Base-by-base conservation (phyloP, 768 basidiomycete species). In the Boletus sensibilis region DNA sequence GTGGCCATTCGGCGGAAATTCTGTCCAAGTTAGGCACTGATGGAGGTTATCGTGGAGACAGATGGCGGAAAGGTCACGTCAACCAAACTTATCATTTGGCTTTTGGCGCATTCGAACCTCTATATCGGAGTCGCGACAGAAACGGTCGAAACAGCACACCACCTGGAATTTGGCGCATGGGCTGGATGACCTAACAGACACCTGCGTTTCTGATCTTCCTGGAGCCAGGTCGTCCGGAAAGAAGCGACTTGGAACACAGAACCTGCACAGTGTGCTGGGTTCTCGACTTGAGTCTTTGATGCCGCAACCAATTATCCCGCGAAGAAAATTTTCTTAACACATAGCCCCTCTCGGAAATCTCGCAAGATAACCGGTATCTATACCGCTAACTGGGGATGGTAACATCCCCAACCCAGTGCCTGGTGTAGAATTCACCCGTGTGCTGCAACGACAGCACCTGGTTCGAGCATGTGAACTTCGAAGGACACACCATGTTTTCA, bases 281-380 rank as follows among this genome's bases (percentile, higher is more conserved):
- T 31, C 35, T 37, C 29, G 41, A 37, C 38, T 53, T n/a, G 37
- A 40, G 16, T 20, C 27, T 23, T 31, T 31, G 6, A 27, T 14
- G 33, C 35, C 9, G 48, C 23, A 21, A 20, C 6, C 5, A 5
- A 40, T 37, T 44, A n/a, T 53, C 48, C 37, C 33, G 44, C 27
- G 57, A 66, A n/a, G 40, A 1, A 44, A 33, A 51, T 55, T 39
- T 34, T 37, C 35, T 48, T 20, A 4, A 25, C 27, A 13, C 40
- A 18, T 23, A n/a, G 21, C 43, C 51, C 40, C 48, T n/a, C 42
- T 41, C 39, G 46, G 47, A 39, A 34, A 42, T 33, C 45, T 25
- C 33, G 9, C 62, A 41, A 53, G 59, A 58, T 46, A 49, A 33
- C 21, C 66, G 61, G 67, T 18, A 37, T 31, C 53, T 53, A 37